Conservation (phyloP, 495 filamentous ascomycete genomes). For the Penicillium pulvis region DNA sequence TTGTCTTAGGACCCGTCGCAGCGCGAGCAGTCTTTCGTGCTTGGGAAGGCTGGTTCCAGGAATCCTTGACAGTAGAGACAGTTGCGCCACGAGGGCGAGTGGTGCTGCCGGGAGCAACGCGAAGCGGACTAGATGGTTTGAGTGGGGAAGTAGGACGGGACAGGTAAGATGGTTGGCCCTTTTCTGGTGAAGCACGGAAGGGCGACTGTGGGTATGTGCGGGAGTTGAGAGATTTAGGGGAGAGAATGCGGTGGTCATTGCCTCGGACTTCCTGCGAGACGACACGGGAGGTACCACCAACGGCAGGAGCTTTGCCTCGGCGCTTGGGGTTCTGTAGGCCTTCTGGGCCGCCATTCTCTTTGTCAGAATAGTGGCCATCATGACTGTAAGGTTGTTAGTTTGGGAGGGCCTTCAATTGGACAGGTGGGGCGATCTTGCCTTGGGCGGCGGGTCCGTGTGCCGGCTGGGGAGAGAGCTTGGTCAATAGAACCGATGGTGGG, state of each 20-base stretch:
- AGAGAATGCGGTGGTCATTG: slow-evolving; percentile 63
- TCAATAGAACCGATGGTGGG: slow-evolving; percentile 32
- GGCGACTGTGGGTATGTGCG: slow-evolving; percentile 65
- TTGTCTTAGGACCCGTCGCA: slow-evolving; percentile 31
- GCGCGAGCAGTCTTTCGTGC: slow-evolving; percentile 35
- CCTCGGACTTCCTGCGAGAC: slow-evolving; percentile 51
- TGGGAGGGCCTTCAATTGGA: slow-evolving; percentile 3
- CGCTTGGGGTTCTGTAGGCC: slow-evolving; percentile 62
- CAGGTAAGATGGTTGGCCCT: slow-evolving; percentile 50
- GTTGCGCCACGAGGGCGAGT: slow-evolving; percentile 38
- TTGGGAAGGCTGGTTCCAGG: slow-evolving; percentile 31
- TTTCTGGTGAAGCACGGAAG: slow-evolving; percentile 46
- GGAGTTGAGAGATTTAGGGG: slow-evolving; percentile 80
- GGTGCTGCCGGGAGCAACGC: slow-evolving; percentile 37
- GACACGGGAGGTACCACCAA: slow-evolving; percentile 46
- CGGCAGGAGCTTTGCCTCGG: slow-evolving; percentile 46
- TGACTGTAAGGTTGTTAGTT: slow-evolving; percentile 47
- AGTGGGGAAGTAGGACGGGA: slow-evolving; percentile 57
- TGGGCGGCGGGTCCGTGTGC: slow-evolving; percentile 55
- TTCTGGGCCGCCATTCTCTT: slow-evolving; percentile 66
- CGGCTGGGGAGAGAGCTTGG: slow-evolving; percentile 30
- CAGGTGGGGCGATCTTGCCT: slow-evolving; percentile 52
- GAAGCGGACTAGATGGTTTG: slow-evolving; percentile 54
- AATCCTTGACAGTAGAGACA: slow-evolving; percentile 31
- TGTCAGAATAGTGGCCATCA: slow-evolving; percentile 67